Evolutionary conservation across 1,139 yeast genomes (phyloP).

Genomic region (Yamadazyma triangularis): DNA sequence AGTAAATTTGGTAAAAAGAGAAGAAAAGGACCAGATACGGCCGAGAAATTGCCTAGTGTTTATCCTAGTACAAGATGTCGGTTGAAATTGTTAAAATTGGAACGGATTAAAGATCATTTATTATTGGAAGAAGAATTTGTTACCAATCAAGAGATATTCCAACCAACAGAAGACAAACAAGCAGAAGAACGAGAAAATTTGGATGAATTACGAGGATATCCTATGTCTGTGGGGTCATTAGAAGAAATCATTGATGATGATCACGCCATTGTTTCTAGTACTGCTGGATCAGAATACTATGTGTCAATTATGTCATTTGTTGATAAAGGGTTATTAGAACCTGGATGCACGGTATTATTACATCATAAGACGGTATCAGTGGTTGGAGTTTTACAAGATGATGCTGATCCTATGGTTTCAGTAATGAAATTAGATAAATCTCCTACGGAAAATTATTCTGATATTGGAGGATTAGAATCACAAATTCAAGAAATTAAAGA

Average conservation of each 20-base stretch:
- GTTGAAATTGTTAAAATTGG: slow-evolving; percentile 84
- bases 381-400: slow-evolving; percentile 92
- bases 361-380: slow-evolving; percentile 95
- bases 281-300: slow-evolving; percentile 96
- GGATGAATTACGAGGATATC: slow-evolving; percentile 93
- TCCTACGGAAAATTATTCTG: slow-evolving; percentile 95
- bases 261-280: slow-evolving; percentile 95
- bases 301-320: slow-evolving; percentile 97
- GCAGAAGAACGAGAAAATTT: slow-evolving; percentile 94
- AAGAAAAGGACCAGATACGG: slow-evolving; percentile 89
- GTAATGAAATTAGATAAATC: slow-evolving; percentile 98
- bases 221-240: slow-evolving; percentile 93
- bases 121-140: slow-evolving; percentile 95
- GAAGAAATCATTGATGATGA: slow-evolving; percentile 98
- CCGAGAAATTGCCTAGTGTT: slow-evolving; percentile 81
- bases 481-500: slow-evolving; percentile 98
- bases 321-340: slow-evolving; percentile 92
- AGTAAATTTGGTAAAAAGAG: slow-evolving; percentile 87
- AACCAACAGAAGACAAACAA: slow-evolving; percentile 95
- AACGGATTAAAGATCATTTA: slow-evolving; percentile 93
- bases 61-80: slow-evolving; percentile 93
- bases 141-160: slow-evolving; percentile 88
- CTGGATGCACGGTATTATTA: slow-evolving; percentile 94
- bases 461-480: slow-evolving; percentile 93
- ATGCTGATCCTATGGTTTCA: slow-evolving; percentile 95